Evolutionary conservation across 2,329 filamentous ascomycete genomes (phyloP).

Genomic region (Xylaria sp.): DNA sequence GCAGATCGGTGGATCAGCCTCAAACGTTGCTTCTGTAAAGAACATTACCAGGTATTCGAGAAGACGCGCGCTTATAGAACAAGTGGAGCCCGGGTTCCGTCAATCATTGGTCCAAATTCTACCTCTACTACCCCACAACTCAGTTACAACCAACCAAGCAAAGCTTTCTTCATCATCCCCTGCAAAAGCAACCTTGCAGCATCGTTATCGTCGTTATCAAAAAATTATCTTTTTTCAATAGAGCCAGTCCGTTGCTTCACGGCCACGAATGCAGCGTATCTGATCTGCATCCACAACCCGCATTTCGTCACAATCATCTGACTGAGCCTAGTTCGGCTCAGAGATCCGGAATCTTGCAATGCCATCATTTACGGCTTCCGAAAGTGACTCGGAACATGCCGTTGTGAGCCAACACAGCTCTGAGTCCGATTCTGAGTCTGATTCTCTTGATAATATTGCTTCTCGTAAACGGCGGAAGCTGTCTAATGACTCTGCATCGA

Average conservation of each 20-base stretch:
- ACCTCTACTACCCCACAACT: not conserved
- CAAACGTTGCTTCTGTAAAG: not conserved
- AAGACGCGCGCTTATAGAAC: slow-evolving; percentile 33
- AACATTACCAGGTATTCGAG: not conserved
- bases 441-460: slow-evolving; percentile 51
- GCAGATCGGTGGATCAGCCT: not conserved
- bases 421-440: slow-evolving; percentile 51
- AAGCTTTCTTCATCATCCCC: not conserved
- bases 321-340: not conserved
- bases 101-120: slow-evolving; percentile 18
- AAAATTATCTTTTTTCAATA: slow-evolving; percentile 28
- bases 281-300: slow-evolving; percentile 11
- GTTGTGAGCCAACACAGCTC: slow-evolving; percentile 38
- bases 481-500: slow-evolving; percentile 46
- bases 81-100: not conserved
- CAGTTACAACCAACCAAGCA: slow-evolving; percentile 12
- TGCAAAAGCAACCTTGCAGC: not conserved
- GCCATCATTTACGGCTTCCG: slow-evolving; percentile 31
- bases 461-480: slow-evolving; percentile 52
- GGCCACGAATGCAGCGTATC: not conserved
- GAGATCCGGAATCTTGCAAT: slow-evolving; percentile 18
- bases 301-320: slow-evolving; percentile 4
- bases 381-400: slow-evolving; percentile 42
- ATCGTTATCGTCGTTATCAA: slow-evolving; percentile 33
- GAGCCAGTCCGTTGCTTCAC: slow-evolving; percentile 12